Percentiles rank a stretch among this genome's conserved stretches.
These are phyloP conservation scores for Penicillium sp. DNA, from an alignment of 2,329 filamentous ascomycete genomes.

Conservation along the genomic window DNA sequence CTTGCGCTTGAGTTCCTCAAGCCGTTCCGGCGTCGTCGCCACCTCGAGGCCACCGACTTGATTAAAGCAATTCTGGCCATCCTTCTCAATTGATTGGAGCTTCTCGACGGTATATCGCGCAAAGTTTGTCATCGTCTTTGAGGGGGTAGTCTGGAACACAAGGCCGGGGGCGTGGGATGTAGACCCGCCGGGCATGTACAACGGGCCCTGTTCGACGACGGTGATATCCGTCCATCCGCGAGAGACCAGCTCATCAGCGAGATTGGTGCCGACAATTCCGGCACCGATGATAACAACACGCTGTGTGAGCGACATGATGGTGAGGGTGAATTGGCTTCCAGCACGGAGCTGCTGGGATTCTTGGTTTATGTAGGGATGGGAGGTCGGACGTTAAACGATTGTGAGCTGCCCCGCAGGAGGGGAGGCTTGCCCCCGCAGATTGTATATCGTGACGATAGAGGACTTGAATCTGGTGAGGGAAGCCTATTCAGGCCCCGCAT, in stretches of 20 bases:
- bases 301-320: constrained; percentile 39
- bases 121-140: constrained; percentile 54
- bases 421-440: constrained; percentile 9
- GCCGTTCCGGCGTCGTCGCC: constrained; percentile 60
- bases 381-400: not conserved
- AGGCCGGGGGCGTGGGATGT: constrained; percentile 67
- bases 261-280: constrained; percentile 65
- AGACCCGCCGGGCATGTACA: constrained; percentile 65
- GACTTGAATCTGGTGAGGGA: constrained; percentile 1
- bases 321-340: constrained; percentile 6
- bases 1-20: constrained; percentile 65
- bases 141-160: constrained; percentile 62
- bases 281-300: constrained; percentile 64
- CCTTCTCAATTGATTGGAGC: constrained; percentile 54
- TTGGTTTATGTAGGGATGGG: constrained; percentile 14
- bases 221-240: constrained; percentile 66
- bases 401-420: constrained; percentile 11
- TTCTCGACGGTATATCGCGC: constrained; percentile 66
- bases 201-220: constrained; percentile 65
- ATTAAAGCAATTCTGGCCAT: constrained; percentile 58
- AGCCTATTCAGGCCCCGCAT: constrained; percentile 17
- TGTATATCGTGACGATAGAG: constrained; percentile 12
- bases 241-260: constrained; percentile 64
- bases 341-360: constrained; percentile 5
- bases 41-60: constrained; percentile 65